Evolutionary conservation across 2,329 filamentous ascomycete species (phyloP), one percentile per base, ranked within the genome.

Genomic region (Thyridium curvatum): DNA sequence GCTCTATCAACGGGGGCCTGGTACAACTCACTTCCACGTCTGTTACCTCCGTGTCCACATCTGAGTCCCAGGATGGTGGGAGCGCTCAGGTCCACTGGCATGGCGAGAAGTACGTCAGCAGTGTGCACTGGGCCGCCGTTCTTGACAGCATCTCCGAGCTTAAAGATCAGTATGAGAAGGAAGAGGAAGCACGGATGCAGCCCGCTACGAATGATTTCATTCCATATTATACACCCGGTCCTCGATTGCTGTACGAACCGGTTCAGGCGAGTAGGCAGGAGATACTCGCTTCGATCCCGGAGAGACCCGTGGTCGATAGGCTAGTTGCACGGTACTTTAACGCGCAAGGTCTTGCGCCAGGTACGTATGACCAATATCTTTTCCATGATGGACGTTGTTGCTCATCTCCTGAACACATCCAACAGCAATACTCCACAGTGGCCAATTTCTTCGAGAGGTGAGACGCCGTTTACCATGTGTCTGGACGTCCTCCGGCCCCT

Each of bases 141-240:
- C 48, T 68, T 4, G 60, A 67, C 28, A 52, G 54, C 21, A 66
- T 68, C 17, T 51, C 62, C 2, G 62, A 66, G 5, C 47, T 68
- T 3, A 64, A 55, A 36, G 52, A 61, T 2, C 54, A 61, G 10
- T 50, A 64, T 8, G 53, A 56, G 1, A 45, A 50, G 4, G 54
- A 61, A 10, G 47, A 57, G 10, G 41, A 56, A 29, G 8, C 34
- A 10, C 29, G 32, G 31, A 10, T 16, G 4, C 34, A 32, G 12
- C 30, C 13, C 32, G n/a, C n/a, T n/a, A 36, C 15, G 3, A 14
- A 5, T 35, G 17, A 42, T 9, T 35, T 21, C 9, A 32, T 21
- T n/a, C 38, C 32, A 12, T 41, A 45, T 13, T 29, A 33, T 18
- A 35, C 42, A 1, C 37, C 42, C 29, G 37, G 41, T 9, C 55